Conservation (phyloP, 371 early-diverging fungal species). For the Coemansia sp. region DNA sequence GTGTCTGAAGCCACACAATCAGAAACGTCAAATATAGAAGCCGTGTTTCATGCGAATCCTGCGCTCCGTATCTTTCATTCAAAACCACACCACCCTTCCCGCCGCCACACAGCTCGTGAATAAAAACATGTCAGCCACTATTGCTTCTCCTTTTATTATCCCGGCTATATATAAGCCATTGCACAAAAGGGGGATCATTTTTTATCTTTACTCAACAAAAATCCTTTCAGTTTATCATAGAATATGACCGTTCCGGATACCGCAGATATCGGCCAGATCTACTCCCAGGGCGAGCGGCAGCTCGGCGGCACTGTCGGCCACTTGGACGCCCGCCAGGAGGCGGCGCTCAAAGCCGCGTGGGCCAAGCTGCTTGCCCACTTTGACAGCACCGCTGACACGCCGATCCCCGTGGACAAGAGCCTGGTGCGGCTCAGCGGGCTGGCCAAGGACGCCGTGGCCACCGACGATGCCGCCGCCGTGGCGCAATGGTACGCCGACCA, state of each 20-base stretch:
- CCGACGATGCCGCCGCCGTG: slow-evolving; percentile 2
- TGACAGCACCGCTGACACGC: slow-evolving; percentile 14
- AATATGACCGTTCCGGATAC: neutral
- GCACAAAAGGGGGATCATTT: too few relatives aligned
- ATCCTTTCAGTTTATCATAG: neutral
- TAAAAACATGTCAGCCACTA: too few relatives aligned
- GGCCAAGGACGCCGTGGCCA: neutral
- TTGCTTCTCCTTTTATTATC: too few relatives aligned
- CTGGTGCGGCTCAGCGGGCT: slow-evolving; percentile 6
- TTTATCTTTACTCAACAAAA: too few relatives aligned
- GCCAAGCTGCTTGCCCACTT: slow-evolving; percentile 26
- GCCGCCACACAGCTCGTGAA: too few relatives aligned
- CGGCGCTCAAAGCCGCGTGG: slow-evolving; percentile 38
- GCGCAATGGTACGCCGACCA: slow-evolving; percentile 36
- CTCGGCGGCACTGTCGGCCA: slow-evolving; percentile 24
- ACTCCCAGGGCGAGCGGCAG: slow-evolving; percentile 16
- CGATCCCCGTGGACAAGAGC: slow-evolving; percentile 26
- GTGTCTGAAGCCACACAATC: too few relatives aligned
- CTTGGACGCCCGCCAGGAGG: slow-evolving; percentile 30
- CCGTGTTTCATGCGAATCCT: too few relatives aligned
- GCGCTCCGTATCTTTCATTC: too few relatives aligned
- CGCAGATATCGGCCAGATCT: neutral
- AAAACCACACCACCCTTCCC: too few relatives aligned
- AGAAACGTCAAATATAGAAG: too few relatives aligned
- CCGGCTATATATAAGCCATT: too few relatives aligned